A percentile compares a stretch with the other conserved stretches of the same genome.
These are phyloP conservation scores for Tetrastigma voinierianum DNA, from an alignment of 164 flowering plant species.

Conservation along the genomic window DNA sequence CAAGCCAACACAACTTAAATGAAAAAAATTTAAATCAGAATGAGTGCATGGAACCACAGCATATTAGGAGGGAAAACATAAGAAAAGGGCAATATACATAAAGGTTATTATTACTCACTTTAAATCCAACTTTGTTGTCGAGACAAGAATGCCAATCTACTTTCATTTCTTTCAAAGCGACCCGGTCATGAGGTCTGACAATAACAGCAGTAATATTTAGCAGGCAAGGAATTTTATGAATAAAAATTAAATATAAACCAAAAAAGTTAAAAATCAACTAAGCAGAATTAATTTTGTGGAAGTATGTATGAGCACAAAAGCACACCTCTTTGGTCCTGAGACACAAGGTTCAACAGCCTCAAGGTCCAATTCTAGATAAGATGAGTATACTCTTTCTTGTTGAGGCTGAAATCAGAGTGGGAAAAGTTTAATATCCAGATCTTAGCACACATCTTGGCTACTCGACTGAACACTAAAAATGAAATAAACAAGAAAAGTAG, in stretches of 20 bases:
- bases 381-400: constrained; percentile 73
- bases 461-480: neutral
- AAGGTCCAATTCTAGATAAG: constrained; percentile 70
- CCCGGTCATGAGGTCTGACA: constrained; percentile 90
- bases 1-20: neutral
- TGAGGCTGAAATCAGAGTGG: constrained; percentile 57
- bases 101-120: constrained; percentile 45
- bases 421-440: neutral
- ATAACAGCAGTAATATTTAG: neutral
- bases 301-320: neutral
- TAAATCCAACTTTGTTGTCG: constrained; percentile 86
- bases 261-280: neutral
- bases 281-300: neutral
- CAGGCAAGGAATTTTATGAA: neutral
- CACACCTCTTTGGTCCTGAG: constrained; percentile 90
- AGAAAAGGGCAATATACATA: neutral
- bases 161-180: constrained; percentile 86
- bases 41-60: neutral
- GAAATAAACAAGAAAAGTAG: neutral
- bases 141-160: constrained; percentile 92
- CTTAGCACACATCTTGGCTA: neutral
- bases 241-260: neutral
- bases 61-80: too few species aligned
- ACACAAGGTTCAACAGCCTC: constrained; percentile 85
- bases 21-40: neutral